Percentiles rank a stretch among this genome's conserved stretches.
phyloP scores from a whole-genome alignment of 31 red algal genomes.

The Odonthalia washingtoniensis region DNA sequence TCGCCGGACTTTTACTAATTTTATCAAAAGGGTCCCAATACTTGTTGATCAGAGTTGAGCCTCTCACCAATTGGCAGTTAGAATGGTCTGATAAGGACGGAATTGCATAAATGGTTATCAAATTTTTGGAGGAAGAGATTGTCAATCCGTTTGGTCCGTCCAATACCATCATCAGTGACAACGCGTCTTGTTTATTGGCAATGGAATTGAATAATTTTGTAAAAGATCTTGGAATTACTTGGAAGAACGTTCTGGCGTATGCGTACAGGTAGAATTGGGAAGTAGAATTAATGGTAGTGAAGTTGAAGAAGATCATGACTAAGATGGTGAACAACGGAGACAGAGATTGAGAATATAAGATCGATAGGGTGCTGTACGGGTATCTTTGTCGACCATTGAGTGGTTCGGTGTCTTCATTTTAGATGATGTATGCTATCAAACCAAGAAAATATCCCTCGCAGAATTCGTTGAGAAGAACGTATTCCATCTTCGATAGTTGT shows the following conservation, averaged over 20 bases:
- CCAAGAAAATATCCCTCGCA: neutral
- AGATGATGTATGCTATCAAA: neutral
- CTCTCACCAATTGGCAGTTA: neutral
- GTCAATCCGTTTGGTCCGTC: neutral
- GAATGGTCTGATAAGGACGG: neutral
- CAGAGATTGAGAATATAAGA: too few relatives aligned
- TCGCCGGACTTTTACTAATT: neutral
- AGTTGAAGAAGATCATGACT: neutral
- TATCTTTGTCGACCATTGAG: neutral
- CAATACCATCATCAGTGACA: neutral
- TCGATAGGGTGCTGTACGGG: too few relatives aligned
- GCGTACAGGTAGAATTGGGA: neutral
- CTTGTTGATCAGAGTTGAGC: neutral
- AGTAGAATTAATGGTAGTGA: constrained; percentile 27
- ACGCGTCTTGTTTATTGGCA: neutral
- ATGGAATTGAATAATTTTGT: neutral
- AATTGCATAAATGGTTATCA: neutral
- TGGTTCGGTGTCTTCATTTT: neutral
- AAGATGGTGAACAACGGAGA: neutral
- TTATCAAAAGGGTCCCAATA: neutral
- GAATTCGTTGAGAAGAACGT: neutral
- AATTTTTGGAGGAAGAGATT: constrained; percentile 1
- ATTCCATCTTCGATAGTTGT: too few relatives aligned
- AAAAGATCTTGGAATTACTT: neutral
- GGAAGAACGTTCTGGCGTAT: constrained; percentile 18